Evolutionary conservation across 2,329 filamentous ascomycete genomes (phyloP).

Genomic region (Thermoascus crustaceus): DNA sequence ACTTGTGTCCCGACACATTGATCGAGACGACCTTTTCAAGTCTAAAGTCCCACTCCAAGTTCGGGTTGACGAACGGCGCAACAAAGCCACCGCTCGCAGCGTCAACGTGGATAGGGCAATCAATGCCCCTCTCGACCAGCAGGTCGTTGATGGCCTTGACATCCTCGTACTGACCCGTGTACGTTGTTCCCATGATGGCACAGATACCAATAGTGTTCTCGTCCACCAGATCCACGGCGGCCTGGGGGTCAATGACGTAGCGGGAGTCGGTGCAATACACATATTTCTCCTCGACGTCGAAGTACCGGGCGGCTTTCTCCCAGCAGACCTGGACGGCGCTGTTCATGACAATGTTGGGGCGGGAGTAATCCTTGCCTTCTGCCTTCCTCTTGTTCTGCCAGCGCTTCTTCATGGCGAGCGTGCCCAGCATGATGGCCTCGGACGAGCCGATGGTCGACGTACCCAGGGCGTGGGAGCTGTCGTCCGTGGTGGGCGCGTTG

Average conservation of each 20-base stretch:
- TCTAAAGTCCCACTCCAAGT: constrained; percentile 85
- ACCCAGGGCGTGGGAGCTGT: constrained; percentile 61
- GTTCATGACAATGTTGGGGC: constrained; percentile 91
- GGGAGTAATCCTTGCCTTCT: constrained; percentile 69
- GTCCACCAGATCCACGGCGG: constrained; percentile 54
- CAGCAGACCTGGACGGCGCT: constrained; percentile 94
- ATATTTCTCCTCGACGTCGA: constrained; percentile 86
- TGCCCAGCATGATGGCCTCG: constrained; percentile 51
- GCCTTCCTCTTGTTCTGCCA: constrained; percentile 84
- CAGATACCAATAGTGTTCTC: constrained; percentile 85
- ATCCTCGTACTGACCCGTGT: constrained; percentile 94
- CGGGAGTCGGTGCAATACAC: constrained; percentile 55
- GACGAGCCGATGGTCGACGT: constrained; percentile 85
- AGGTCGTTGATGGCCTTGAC: constrained; percentile 87
- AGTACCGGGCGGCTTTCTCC: constrained; percentile 86
- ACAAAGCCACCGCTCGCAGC: constrained; percentile 90
- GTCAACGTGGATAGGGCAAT: constrained; percentile 87
- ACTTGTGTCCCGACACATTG: constrained; percentile 91
- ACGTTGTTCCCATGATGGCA: constrained; percentile 82
- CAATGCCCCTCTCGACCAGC: constrained; percentile 62
- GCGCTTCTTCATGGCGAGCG: constrained; percentile 84
- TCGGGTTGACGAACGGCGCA: constrained; percentile 78
- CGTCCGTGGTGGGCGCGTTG: constrained; percentile 57
- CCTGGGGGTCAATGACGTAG: constrained; percentile 56
- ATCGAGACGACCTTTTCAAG: constrained; percentile 84